Conservation (phyloP, 805 yeast species). For the Kazachstania bromeliacearum region DNA sequence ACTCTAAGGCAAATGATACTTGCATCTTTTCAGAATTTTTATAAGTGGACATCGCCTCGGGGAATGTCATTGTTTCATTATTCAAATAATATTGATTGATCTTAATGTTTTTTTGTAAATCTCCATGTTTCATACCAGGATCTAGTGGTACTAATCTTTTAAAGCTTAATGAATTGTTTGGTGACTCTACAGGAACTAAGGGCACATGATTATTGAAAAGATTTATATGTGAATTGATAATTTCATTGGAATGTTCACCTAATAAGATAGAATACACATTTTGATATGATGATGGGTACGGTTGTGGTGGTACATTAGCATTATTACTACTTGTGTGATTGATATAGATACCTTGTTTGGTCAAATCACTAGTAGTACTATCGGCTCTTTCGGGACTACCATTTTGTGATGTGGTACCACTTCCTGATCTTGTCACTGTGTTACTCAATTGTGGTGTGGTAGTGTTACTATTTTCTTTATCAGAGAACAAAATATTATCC, state of each 20-base stretch:
- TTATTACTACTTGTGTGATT: not conserved
- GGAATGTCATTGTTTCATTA: conserved; percentile 38
- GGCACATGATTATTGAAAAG: conserved; percentile 26
- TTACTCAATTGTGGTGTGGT: not conserved
- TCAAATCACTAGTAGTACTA: not conserved
- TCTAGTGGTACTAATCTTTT: conserved; percentile 15
- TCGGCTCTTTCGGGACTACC: conserved; percentile 3
- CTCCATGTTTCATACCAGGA: conserved; percentile 8
- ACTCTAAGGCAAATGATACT: conserved; percentile 21
- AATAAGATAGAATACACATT: conserved; percentile 20
- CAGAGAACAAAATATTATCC: conserved; percentile 7
- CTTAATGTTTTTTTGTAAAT: conserved; percentile 5
- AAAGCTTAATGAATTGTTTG: conserved; percentile 13
- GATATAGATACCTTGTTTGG: not conserved
- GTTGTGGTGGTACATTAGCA: conserved; percentile 11
- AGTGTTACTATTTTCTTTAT: not conserved
- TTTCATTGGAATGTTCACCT: conserved; percentile 22
- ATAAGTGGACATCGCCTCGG: conserved; percentile 38
- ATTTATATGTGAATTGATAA: conserved; percentile 19
- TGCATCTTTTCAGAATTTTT: conserved; percentile 1
- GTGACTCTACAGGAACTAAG: conserved; percentile 20
- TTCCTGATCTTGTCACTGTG: not conserved
- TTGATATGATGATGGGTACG: conserved; percentile 14
- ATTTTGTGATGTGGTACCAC: not conserved
- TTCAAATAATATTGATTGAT: conserved; percentile 67